These are phyloP conservation scores for Tuber microsphaerosporum DNA, from an alignment of 495 filamentous ascomycete species.

Conservation along the genomic window DNA sequence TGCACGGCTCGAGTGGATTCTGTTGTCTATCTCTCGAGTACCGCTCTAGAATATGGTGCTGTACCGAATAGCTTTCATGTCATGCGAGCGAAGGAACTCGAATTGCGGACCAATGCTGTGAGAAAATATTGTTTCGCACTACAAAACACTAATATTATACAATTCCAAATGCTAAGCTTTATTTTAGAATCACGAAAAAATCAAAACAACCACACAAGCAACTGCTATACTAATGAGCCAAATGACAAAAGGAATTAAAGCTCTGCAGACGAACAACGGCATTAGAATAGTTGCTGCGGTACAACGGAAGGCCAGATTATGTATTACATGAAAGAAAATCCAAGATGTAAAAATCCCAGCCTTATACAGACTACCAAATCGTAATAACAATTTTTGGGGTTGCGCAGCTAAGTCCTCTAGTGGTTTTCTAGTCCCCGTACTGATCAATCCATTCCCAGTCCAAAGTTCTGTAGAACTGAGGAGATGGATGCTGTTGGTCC, in stretches of 20 bases:
- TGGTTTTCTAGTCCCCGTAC: not conserved
- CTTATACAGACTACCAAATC: not conserved
- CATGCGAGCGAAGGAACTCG: not conserved
- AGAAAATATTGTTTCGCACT: not conserved
- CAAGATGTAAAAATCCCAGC: conserved; percentile 3
- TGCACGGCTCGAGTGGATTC: not conserved
- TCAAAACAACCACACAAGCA: not conserved
- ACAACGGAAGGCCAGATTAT: not conserved
- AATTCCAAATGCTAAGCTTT: not conserved
- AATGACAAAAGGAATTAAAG: conserved; percentile 4
- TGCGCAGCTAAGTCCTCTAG: conserved; percentile 1
- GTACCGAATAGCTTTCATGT: not conserved
- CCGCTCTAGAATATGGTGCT: not conserved
- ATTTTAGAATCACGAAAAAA: not conserved
- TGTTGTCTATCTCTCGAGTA: not conserved
- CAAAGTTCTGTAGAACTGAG: not conserved
- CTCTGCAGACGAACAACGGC: not conserved
- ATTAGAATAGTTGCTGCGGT: conserved; percentile 4
- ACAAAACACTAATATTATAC: not conserved
- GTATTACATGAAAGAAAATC: not conserved
- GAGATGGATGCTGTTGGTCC: not conserved
- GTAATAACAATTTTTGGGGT: not conserved
- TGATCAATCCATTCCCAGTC: not conserved
- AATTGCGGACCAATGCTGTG: not conserved
- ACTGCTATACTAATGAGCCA: not conserved